These are phyloP conservation scores for Backusella macrospora DNA, from an alignment of 192 early-diverging fungal genomes.

Conservation along the genomic window DNA sequence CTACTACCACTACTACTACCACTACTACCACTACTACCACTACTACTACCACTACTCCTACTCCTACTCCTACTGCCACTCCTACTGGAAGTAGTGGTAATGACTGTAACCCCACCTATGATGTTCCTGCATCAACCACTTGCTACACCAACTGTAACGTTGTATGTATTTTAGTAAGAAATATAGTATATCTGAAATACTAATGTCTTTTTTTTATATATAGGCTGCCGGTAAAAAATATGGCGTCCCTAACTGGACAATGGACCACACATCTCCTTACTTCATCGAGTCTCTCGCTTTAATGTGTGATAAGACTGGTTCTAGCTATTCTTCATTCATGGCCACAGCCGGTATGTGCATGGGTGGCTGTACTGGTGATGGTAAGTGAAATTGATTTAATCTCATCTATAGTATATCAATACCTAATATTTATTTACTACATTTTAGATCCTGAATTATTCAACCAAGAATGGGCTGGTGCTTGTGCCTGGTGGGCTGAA, in stretches of 20 bases:
- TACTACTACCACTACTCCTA: background rate
- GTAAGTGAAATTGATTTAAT: background rate
- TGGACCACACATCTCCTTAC: background rate
- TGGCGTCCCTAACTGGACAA: conserved; percentile 4
- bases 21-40: background rate
- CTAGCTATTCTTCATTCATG: conserved; percentile 9
- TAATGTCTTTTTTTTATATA: too few relatives aligned
- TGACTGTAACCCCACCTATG: background rate
- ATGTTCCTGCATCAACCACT: background rate
- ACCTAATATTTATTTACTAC: background rate
- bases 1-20: background rate
- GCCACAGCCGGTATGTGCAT: conserved; percentile 16
- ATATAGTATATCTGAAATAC: too few relatives aligned
- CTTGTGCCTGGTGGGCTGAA: conserved; percentile 7
- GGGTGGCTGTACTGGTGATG: conserved; percentile 7
- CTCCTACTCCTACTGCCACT: background rate
- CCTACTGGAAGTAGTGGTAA: background rate
- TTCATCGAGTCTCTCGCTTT: background rate
- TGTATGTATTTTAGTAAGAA: too few relatives aligned
- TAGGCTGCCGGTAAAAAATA: conserved; percentile 6
- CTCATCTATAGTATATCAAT: too few relatives aligned
- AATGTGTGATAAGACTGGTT: conserved; percentile 2
- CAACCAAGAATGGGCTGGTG: conserved; percentile 9
- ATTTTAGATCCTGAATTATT: conserved; percentile 11
- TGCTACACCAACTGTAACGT: background rate